phyloP scores from a whole-genome alignment of 768 basidiomycete genomes.

The Amanita phalloides region DNA sequence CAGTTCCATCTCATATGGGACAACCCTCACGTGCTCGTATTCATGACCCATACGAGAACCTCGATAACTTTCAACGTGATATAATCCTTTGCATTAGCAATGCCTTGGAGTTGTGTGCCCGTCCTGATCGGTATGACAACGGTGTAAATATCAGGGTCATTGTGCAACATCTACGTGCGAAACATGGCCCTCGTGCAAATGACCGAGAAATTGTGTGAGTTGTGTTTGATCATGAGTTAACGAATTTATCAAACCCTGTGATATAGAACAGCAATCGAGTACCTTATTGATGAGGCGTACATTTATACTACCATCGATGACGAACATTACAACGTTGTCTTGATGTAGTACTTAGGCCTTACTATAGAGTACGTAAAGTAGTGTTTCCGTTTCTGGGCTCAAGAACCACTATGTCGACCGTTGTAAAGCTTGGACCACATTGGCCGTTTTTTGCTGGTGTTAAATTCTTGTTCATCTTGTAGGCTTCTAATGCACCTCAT shows the following conservation, averaged over 20 bases:
- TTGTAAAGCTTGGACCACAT: slow-evolving; percentile 13
- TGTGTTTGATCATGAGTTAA: neutral
- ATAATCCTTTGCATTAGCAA: slow-evolving; percentile 12
- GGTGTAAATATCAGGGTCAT: slow-evolving; percentile 11
- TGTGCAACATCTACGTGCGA: neutral
- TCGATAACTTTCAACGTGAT: slow-evolving; percentile 13
- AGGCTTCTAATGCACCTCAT: neutral
- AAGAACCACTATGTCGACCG: slow-evolving; percentile 11
- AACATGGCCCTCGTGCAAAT: neutral
- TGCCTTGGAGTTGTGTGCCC: slow-evolving; percentile 1
- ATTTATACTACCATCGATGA: slow-evolving; percentile 19
- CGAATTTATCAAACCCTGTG: neutral
- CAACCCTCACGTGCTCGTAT: neutral
- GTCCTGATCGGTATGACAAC: neutral
- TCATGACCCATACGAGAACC: slow-evolving; percentile 13
- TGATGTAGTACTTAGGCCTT: neutral
- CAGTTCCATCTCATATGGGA: neutral
- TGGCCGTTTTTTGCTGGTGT: slow-evolving; percentile 37
- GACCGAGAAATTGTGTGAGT: slow-evolving; percentile 10
- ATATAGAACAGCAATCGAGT: slow-evolving; percentile 9
- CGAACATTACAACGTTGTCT: slow-evolving; percentile 11
- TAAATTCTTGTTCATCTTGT: slow-evolving; percentile 44
- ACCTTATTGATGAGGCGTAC: slow-evolving; percentile 13
- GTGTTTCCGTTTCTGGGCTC: neutral
- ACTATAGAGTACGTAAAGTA: neutral